These are phyloP conservation scores for Aspergillus sp. DNA, from an alignment of 2,329 filamentous ascomycete species.

Conservation along the genomic window DNA sequence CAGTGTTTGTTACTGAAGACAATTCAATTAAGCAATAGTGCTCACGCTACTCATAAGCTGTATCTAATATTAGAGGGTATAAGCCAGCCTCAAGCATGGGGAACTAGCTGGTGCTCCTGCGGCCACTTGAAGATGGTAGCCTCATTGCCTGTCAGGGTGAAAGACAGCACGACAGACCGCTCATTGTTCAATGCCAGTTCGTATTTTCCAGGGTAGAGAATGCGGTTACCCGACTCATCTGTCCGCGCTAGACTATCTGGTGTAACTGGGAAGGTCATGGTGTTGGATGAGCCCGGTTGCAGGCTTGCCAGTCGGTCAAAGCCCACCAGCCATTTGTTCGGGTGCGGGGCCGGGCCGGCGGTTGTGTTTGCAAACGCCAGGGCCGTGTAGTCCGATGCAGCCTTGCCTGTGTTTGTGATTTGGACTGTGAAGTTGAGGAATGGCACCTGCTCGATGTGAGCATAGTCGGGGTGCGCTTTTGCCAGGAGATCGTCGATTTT, in stretches of 20 bases:
- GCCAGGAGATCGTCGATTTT: constrained; percentile 32
- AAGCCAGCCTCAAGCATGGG: constrained; percentile 4
- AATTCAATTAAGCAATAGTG: too few species aligned
- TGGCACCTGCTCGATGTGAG: constrained; percentile 28
- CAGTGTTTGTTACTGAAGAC: too few species aligned
- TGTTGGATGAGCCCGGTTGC: constrained; percentile 17
- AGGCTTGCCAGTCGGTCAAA: constrained; percentile 29
- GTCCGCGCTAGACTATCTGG: constrained; percentile 35
- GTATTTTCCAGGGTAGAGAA: constrained; percentile 40
- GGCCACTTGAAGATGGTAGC: constrained; percentile 32
- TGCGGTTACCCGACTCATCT: constrained; percentile 31
- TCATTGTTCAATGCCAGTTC: constrained; percentile 38
- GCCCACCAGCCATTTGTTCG: constrained; percentile 40
- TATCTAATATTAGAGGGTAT: too few species aligned
- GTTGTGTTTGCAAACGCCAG: constrained; percentile 36
- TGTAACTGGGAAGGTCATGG: constrained; percentile 30
- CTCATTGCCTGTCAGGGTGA: constrained; percentile 29
- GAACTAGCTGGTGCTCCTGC: constrained; percentile 16
- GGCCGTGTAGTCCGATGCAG: constrained; percentile 36
- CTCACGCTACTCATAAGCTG: too few species aligned
- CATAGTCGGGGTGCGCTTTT: constrained; percentile 17
- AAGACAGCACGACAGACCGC: constrained; percentile 25
- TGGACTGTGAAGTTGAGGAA: constrained; percentile 33
- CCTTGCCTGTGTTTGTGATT: constrained; percentile 33
- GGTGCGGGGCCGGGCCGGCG: constrained; percentile 36